Evolutionary conservation across 75 land plant species (phyloP), one percentile per base, ranked within the genome.

Genomic region (Pinus tabuliformis): DNA sequence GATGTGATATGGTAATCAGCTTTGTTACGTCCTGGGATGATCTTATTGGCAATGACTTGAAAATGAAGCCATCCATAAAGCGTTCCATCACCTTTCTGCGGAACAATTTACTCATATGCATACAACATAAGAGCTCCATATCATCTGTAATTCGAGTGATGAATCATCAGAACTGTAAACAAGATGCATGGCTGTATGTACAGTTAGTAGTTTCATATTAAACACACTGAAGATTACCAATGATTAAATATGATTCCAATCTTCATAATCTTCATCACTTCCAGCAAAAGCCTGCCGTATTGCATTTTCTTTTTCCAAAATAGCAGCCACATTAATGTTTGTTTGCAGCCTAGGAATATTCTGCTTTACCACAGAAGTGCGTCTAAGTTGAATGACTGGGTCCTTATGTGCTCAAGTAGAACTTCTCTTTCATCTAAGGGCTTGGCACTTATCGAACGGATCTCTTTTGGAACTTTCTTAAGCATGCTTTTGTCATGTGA

Each of bases 251-350:
- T 88, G 88, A 60, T 90, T 88, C 90, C 92, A 90, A 75, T 83
- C 85, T 15, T 89, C 89, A 17, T 78, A 86, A 1, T 85, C 90
- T 64, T 90, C 88, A 61, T 88, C 88, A 58, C 90, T 86, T 6
- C 84, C 88, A 59, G 80, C 85, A 81, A 61, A 78, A 33, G 85
- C 98, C 97, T 96, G 99, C 80, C 99, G 88, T 70, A 96, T 96
- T 45, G 97, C 94, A 80, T 84, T 93, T 72, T 97, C 99, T 75
- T 96, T 96, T 82, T 93, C 89, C 83, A 96, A 62, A 73, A 96
- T 96, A 15, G 97, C 99, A 77, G 92, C 89, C 56, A 93, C 92
- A 77, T 88, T 89, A 77, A 83, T 81, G 72, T 91, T 88, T 17
- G 92, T 63, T 16, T 62, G 33, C 62, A 76, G 82, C 21, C 83